A percentile compares a stretch with the other conserved stretches of the same genome.
Conservation (phyloP, 2,329 filamentous ascomycete species). For the Aspergillus pseudotamarii region DNA sequence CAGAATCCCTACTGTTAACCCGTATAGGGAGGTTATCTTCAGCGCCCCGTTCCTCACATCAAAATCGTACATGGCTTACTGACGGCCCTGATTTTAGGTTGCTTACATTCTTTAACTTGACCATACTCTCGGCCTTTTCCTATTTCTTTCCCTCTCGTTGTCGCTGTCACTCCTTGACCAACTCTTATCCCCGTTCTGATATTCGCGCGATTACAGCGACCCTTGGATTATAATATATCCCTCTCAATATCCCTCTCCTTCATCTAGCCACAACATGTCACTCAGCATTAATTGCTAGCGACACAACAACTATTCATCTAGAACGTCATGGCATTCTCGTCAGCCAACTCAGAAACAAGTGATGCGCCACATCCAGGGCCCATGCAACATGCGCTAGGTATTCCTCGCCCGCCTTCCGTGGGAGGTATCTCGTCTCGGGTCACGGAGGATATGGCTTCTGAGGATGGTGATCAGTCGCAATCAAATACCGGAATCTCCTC, state of each 20-base stretch:
- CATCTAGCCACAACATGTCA: slow-evolving; percentile 26
- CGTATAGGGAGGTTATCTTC: neutral
- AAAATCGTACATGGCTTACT: neutral
- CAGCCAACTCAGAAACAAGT: slow-evolving; percentile 39
- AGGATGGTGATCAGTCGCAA: slow-evolving; percentile 52
- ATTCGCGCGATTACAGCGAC: neutral
- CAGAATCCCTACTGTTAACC: neutral
- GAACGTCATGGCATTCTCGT: slow-evolving; percentile 26
- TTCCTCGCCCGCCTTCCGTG: slow-evolving; percentile 48
- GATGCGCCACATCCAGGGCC: slow-evolving; percentile 38
- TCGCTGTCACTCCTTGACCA: slow-evolving; percentile 21
- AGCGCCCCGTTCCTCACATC: neutral
- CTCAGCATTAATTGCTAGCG: slow-evolving; percentile 16
- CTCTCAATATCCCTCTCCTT: slow-evolving; percentile 9
- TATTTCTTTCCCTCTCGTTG: slow-evolving; percentile 9
- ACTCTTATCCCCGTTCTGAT: slow-evolving; percentile 1
- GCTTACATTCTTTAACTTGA: slow-evolving; percentile 23
- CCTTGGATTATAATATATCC: neutral
- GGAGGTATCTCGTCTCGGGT: slow-evolving; percentile 68
- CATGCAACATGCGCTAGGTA: slow-evolving; percentile 55
- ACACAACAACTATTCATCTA: slow-evolving; percentile 9
- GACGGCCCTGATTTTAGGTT: slow-evolving; percentile 18
- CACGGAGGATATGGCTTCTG: slow-evolving; percentile 58
- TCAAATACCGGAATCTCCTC: slow-evolving; percentile 52
- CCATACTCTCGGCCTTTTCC: neutral